A percentile compares a stretch with the other conserved stretches of the same genome.
Conservation (phyloP, 768 basidiomycete genomes). For the Leccinum boreale region DNA sequence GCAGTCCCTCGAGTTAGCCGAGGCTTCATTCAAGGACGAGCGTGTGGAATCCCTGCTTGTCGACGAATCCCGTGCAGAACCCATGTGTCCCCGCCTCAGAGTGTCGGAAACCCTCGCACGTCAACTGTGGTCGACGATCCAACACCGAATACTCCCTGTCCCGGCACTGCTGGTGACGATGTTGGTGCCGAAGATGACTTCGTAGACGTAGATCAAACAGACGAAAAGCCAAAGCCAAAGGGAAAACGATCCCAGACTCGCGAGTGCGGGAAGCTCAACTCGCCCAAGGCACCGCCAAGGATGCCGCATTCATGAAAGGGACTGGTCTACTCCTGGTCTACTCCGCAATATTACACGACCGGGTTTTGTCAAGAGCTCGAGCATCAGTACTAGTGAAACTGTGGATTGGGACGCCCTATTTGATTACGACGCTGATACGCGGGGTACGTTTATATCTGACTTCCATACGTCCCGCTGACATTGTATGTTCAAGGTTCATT, state of each 20-base stretch:
- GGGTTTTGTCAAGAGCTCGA: slow-evolving; percentile 91
- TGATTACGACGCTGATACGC: slow-evolving; percentile 97
- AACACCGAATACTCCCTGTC: too few species aligned
- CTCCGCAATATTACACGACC: slow-evolving; percentile 73
- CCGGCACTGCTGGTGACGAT: slow-evolving; percentile 1
- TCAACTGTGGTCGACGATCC: too few species aligned
- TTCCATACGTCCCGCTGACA: background rate
- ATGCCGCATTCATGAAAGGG: slow-evolving; percentile 58
- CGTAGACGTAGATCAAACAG: slow-evolving; percentile 15
- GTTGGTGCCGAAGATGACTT: slow-evolving; percentile 3
- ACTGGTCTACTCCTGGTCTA: slow-evolving; percentile 81
- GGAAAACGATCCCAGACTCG: slow-evolving; percentile 41
- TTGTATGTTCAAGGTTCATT: slow-evolving; percentile 46
- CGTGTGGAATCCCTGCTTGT: slow-evolving; percentile 13
- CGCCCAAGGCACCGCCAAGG: slow-evolving; percentile 40
- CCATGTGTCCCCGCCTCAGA: slow-evolving; percentile 31
- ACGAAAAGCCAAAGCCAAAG: slow-evolving; percentile 34
- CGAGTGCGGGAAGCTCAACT: slow-evolving; percentile 45
- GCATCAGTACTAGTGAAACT: slow-evolving; percentile 87
- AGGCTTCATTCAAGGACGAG: slow-evolving; percentile 45
- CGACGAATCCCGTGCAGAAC: slow-evolving; percentile 2
- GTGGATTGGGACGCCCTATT: slow-evolving; percentile 82
- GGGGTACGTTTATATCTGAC: slow-evolving; percentile 50
- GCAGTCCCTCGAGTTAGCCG: slow-evolving; percentile 45
- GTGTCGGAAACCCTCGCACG: slow-evolving; percentile 4